phyloP scores from a whole-genome alignment of 2,329 filamentous ascomycete genomes.

The Penicillium freii region DNA sequence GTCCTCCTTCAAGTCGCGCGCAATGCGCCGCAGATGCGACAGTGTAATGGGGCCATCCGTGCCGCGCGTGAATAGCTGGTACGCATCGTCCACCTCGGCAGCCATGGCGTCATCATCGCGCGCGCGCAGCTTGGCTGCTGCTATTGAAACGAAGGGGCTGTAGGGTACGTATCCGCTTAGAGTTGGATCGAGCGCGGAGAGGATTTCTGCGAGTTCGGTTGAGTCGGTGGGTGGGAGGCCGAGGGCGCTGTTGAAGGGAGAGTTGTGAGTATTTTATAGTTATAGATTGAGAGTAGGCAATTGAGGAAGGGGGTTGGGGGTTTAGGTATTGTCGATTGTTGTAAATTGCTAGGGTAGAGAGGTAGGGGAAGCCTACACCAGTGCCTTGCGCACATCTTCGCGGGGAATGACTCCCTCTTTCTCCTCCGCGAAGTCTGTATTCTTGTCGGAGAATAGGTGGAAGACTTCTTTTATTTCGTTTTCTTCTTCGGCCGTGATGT shows the following conservation, averaged over 20 bases:
- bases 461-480: constrained; percentile 90
- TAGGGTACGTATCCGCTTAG: constrained; percentile 74
- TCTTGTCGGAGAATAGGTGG: constrained; percentile 63
- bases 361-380: constrained; percentile 58
- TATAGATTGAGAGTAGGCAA: neutral
- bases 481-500: constrained; percentile 80
- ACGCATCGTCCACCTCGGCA: constrained; percentile 78
- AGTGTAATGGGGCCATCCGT: constrained; percentile 68
- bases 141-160: constrained; percentile 79
- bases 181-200: constrained; percentile 79
- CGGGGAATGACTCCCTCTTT: constrained; percentile 69
- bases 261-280: neutral
- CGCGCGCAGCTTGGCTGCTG: constrained; percentile 77
- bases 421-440: constrained; percentile 65
- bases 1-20: constrained; percentile 77
- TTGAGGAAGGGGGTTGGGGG: neutral
- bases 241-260: constrained; percentile 62
- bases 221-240: constrained; percentile 65
- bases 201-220: constrained; percentile 71
- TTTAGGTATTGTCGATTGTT: neutral
- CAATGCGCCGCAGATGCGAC: constrained; percentile 73
- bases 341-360: neutral
- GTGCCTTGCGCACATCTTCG: constrained; percentile 66
- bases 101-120: constrained; percentile 54
- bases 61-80: constrained; percentile 68